Percentiles rank a stretch among this genome's conserved stretches.
These are phyloP conservation scores for Guyanaporus albipodus DNA, from an alignment of 768 basidiomycete genomes.

Conservation along the genomic window DNA sequence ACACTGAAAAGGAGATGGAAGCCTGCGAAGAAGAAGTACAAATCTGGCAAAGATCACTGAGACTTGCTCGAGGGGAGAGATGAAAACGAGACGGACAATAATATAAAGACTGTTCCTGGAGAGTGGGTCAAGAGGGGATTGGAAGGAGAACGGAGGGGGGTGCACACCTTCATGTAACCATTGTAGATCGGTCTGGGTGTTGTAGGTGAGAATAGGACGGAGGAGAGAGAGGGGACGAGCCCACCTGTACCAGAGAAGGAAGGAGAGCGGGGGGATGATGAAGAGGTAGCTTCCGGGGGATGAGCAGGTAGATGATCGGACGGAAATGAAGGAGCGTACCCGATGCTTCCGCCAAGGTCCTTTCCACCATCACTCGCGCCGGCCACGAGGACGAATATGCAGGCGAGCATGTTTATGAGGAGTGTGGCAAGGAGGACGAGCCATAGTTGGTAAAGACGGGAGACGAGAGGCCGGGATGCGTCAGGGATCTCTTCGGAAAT, in stretches of 20 bases:
- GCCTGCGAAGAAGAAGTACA: slow-evolving; percentile 95
- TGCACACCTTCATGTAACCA: slow-evolving; percentile 87
- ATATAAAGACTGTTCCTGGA: slow-evolving; percentile 87
- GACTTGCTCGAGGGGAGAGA: not conserved
- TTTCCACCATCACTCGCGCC: slow-evolving; percentile 73
- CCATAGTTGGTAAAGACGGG: slow-evolving; percentile 91
- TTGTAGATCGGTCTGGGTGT: slow-evolving; percentile 84
- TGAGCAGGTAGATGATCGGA: slow-evolving; percentile 15
- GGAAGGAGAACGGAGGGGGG: slow-evolving; percentile 20
- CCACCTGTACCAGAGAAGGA: slow-evolving; percentile 94
- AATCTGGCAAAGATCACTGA: slow-evolving; percentile 51
- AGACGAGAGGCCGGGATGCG: slow-evolving; percentile 71
- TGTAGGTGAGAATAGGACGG: slow-evolving; percentile 8
- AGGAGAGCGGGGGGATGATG: slow-evolving; percentile 73
- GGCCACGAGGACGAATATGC: slow-evolving; percentile 77
- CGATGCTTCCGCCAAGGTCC: slow-evolving; percentile 79
- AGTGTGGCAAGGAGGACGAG: slow-evolving; percentile 80
- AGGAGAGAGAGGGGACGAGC: slow-evolving; percentile 25
- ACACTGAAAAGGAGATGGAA: slow-evolving; percentile 91
- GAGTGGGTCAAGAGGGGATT: slow-evolving; percentile 16
- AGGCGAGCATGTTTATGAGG: slow-evolving; percentile 86
- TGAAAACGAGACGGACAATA: slow-evolving; percentile 62
- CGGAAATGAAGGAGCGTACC: slow-evolving; percentile 44
- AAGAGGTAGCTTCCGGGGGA: slow-evolving; percentile 59
- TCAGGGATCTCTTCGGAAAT: slow-evolving; percentile 89